phyloP scores from a whole-genome alignment of 1,139 yeast genomes.

The Protomyces gravidus region DNA sequence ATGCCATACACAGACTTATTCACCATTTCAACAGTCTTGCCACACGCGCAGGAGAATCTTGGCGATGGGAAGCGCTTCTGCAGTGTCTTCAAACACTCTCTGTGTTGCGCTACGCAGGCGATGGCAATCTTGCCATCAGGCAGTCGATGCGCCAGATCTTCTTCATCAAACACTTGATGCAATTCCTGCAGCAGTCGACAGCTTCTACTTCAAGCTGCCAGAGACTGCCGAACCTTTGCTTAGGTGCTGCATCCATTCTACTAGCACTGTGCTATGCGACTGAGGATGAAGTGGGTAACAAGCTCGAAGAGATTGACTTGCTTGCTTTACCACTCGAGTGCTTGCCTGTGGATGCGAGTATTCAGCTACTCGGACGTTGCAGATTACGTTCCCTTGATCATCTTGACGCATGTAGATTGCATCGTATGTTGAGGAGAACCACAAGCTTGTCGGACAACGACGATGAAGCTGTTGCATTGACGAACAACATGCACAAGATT shows the following conservation, averaged over 20 bases:
- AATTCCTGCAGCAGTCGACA: not conserved
- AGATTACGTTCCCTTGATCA: not conserved
- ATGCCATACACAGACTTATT: not conserved
- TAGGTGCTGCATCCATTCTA: not conserved
- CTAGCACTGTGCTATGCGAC: not conserved
- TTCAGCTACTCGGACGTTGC: not conserved
- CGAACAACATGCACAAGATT: not conserved
- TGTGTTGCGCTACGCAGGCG: not conserved
- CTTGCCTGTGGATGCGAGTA: not conserved
- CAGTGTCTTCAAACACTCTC: not conserved
- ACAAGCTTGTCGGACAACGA: not conserved
- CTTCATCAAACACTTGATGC: not conserved
- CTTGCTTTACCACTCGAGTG: not conserved
- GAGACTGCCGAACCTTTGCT: not conserved
- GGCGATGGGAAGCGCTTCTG: not conserved
- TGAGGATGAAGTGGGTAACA: not conserved
- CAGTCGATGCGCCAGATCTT: not conserved
- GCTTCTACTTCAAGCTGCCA: too few species aligned
- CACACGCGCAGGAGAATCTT: not conserved
- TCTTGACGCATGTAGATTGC: not conserved
- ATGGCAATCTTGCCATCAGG: not conserved
- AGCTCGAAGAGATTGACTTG: not conserved
- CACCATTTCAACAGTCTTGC: not conserved
- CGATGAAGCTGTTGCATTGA: not conserved
- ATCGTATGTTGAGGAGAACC: not conserved